Percentiles rank a stretch among this genome's conserved stretches.
Evolutionary conservation across 2,329 filamentous ascomycete genomes (phyloP).

Genomic region (Ascomycota sp.): DNA sequence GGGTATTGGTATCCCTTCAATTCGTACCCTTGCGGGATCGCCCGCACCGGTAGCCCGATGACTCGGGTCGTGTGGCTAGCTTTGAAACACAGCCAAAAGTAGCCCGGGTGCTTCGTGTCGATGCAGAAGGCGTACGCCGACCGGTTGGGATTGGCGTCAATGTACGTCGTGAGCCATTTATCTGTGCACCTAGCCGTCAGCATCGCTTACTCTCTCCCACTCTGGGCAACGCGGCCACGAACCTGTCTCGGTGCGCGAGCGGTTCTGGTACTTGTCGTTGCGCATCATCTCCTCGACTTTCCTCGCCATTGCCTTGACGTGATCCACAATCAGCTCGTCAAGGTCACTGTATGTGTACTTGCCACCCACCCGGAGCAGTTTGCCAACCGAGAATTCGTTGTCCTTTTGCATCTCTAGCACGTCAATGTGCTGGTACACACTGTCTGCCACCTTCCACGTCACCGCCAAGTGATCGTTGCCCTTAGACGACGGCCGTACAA

Average conservation of each 20-base stretch:
- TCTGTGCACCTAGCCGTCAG: slow-evolving; percentile 32
- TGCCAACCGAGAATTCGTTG: slow-evolving; percentile 85
- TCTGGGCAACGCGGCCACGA: too few species aligned
- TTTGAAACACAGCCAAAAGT: slow-evolving; percentile 95
- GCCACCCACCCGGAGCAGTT: slow-evolving; percentile 63
- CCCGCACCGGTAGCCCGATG: slow-evolving; percentile 66
- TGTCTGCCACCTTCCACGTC: slow-evolving; percentile 94
- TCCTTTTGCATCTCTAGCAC: slow-evolving; percentile 94
- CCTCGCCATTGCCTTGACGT: slow-evolving; percentile 92
- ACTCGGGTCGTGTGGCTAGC: slow-evolving; percentile 55
- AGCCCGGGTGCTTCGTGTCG: slow-evolving; percentile 76
- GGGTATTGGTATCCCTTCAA: slow-evolving; percentile 77
- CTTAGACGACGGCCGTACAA: slow-evolving; percentile 89
- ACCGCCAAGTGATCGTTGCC: slow-evolving; percentile 88
- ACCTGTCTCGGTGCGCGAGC: slow-evolving; percentile 68
- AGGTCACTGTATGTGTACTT: slow-evolving; percentile 90
- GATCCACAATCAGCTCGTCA: slow-evolving; percentile 90
- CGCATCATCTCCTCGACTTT: slow-evolving; percentile 94
- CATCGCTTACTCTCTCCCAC: background rate
- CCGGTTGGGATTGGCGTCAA: slow-evolving; percentile 83
- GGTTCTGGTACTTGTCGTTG: slow-evolving; percentile 81
- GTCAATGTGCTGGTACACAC: slow-evolving; percentile 94
- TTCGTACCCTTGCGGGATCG: slow-evolving; percentile 86
- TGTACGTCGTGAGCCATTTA: slow-evolving; percentile 89
- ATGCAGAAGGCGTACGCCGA: slow-evolving; percentile 93